A percentile compares a stretch with the other conserved stretches of the same genome.
These are phyloP conservation scores for Peltaster fructicola DNA, from an alignment of 2,329 filamentous ascomycete species.

Conservation along the genomic window DNA sequence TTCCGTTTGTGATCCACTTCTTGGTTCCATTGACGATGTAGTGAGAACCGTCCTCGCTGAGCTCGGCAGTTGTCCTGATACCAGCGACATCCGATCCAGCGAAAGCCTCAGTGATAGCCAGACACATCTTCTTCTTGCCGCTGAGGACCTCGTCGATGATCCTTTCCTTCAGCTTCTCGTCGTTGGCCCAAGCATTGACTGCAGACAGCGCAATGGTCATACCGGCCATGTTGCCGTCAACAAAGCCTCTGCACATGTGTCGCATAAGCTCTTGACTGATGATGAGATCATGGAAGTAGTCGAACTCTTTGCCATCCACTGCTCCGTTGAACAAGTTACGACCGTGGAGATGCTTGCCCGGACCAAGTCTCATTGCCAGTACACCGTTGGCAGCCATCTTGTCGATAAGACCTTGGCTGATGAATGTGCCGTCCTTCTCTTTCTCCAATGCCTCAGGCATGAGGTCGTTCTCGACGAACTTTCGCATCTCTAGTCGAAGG, in stretches of 20 bases:
- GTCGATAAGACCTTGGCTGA: constrained; percentile 54
- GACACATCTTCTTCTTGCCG: constrained; percentile 73
- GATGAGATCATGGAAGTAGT: constrained; percentile 74
- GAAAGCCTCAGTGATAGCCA: constrained; percentile 80
- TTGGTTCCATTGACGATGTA: constrained; percentile 57
- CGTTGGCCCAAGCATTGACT: constrained; percentile 59
- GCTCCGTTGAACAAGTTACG: constrained; percentile 49
- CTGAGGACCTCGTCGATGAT: constrained; percentile 56
- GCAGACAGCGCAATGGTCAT: constrained; percentile 72
- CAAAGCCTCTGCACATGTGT: constrained; percentile 61
- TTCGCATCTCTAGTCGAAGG: constrained; percentile 50
- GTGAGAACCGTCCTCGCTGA: constrained; percentile 56
- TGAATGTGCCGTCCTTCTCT: constrained; percentile 55
- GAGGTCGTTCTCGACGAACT: constrained; percentile 56
- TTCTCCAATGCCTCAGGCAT: constrained; percentile 58
- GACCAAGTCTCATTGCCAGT: constrained; percentile 67
- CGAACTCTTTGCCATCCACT: constrained; percentile 62
- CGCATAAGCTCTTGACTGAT: constrained; percentile 55
- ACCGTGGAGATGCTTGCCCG: constrained; percentile 64
- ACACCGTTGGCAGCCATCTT: constrained; percentile 58
- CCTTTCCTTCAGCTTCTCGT: constrained; percentile 46
- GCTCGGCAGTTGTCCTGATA: constrained; percentile 58
- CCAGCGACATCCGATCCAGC: constrained; percentile 70
- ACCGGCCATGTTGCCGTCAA: constrained; percentile 73
- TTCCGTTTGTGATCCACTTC: constrained; percentile 76